These are phyloP conservation scores for Colletotrichum gloeosporioides DNA, from an alignment of 2,329 filamentous ascomycete genomes.

Conservation along the genomic window DNA sequence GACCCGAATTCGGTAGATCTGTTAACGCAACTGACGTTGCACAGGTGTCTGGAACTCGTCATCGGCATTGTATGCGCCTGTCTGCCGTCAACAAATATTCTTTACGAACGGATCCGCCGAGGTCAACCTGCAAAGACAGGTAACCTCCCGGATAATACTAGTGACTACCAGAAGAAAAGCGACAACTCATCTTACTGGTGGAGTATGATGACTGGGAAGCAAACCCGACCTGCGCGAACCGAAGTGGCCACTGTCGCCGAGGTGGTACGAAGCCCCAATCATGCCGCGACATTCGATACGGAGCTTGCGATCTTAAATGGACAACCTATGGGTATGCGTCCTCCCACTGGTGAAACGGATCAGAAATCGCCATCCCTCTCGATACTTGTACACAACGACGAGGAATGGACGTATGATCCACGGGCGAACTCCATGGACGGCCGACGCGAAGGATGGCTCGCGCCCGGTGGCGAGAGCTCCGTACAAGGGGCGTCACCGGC, in stretches of 20 bases:
- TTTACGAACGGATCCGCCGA: conserved; percentile 8
- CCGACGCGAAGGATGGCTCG: conserved; percentile 14
- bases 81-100: conserved; percentile 22
- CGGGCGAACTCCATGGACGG: conserved; percentile 14
- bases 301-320: conserved; percentile 8
- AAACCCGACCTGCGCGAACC: neutral
- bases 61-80: conserved; percentile 24
- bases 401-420: neutral
- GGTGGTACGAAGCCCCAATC: neutral
- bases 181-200: neutral
- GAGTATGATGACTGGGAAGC: neutral
- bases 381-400: neutral
- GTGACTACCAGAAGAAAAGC: neutral
- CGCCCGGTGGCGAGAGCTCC: neutral
- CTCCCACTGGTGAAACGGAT: neutral
- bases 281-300: neutral
- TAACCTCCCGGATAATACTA: neutral
- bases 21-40: neutral
- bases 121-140: neutral
- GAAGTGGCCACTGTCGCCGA: neutral
- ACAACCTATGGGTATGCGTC: neutral
- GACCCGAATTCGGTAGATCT: neutral
- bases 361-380: neutral
- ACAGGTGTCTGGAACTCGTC: conserved; percentile 22
- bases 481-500: neutral